Evolutionary conservation across 2,329 filamentous ascomycete genomes (phyloP), one percentile per base, ranked within the genome.

Genomic region (Diaporthe amygdali): DNA sequence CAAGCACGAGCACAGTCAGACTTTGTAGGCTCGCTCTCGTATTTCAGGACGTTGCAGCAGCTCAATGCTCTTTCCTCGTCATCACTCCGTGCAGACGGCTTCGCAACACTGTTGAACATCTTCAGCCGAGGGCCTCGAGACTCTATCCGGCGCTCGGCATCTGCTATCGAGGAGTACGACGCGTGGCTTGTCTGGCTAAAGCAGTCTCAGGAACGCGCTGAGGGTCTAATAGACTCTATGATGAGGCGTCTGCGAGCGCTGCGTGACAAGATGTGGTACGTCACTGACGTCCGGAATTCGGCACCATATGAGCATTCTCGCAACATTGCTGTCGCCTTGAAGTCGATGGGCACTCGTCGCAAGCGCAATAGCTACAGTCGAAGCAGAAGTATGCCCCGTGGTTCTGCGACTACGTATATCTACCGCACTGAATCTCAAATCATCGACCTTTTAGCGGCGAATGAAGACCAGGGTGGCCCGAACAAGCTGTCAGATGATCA

Each of bases 251-350:
- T 96, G 46, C 90, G 91, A 70, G 91, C 92, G 27, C 86, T 98
- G 47, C 90, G 96, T 51, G 94, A 97, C 80, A 98, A 98, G 85
- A 97, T 98, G 94, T 99, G 96, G 96, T 99, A 97, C 79, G 93
- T 96, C 72, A 96, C 94, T 1, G 95, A 98, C 80, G 95, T 98
- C 34, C 92, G 94, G 73, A 95, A 96, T 76, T 98, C 96, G 5
- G 93, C 91, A 61, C 90, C 91, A 12, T 98, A 98, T 77, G 94
- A 96, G 72, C 93, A 97, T 75, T 94, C 94, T 47, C 92, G 92
- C 71, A 94, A 96, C 74, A 92, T 98, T 56, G 94, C 95, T 7
- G 89, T 93, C 72, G 96, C 96, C 5, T 84, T 99, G 63, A 97
- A 96, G 81, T 94, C 93, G 9, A 98, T 99, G 96, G 93, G 92